Evolutionary conservation across 2,329 filamentous ascomycete genomes (phyloP).

Genomic region (Trichothecium sympodiale): DNA sequence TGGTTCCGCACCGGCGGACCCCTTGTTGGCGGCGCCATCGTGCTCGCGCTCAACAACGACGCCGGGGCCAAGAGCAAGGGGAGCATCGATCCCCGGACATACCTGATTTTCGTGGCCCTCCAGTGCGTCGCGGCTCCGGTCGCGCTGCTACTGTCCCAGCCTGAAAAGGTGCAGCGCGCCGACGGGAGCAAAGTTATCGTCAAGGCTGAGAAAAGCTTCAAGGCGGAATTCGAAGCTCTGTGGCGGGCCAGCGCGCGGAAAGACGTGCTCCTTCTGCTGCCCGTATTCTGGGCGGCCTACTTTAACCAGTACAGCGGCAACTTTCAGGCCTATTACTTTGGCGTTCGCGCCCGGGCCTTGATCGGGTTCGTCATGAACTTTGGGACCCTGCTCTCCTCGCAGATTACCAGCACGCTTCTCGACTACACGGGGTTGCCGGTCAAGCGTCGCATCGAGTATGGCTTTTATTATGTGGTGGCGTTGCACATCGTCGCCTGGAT

Average conservation of each 20-base stretch:
- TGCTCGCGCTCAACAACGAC: conserved; percentile 27
- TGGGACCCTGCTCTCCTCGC: conserved; percentile 12
- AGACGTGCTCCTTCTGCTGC: conserved; percentile 35
- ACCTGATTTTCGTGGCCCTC: conserved; percentile 16
- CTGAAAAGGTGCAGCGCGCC: conserved; percentile 14
- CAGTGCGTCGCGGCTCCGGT: conserved; percentile 15
- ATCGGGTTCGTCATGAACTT: conserved; percentile 13
- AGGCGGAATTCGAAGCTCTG: conserved; percentile 24
- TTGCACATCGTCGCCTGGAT: conserved; percentile 16
- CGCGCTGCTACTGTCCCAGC: conserved; percentile 14
- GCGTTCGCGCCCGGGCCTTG: conserved; percentile 9
- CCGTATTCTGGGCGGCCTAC: conserved; percentile 28
- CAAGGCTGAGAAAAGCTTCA: conserved; percentile 22
- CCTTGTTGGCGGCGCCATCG: conserved; percentile 32
- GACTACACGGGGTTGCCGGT: conserved; percentile 11
- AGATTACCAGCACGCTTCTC: conserved; percentile 14
- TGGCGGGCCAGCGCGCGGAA: conserved; percentile 26
- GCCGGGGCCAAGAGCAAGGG: conserved; percentile 26
- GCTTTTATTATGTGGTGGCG: conserved; percentile 13
- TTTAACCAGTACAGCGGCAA: conserved; percentile 20
- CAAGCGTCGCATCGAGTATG: conserved; percentile 11
- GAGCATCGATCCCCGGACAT: conserved; percentile 28
- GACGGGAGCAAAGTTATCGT: conserved; percentile 14
- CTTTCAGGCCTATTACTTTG: conserved; percentile 8
- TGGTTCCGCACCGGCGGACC: conserved; percentile 40